Conservation (phyloP, 306 rosid genomes). For the Hylodesmum podocarpum region DNA sequence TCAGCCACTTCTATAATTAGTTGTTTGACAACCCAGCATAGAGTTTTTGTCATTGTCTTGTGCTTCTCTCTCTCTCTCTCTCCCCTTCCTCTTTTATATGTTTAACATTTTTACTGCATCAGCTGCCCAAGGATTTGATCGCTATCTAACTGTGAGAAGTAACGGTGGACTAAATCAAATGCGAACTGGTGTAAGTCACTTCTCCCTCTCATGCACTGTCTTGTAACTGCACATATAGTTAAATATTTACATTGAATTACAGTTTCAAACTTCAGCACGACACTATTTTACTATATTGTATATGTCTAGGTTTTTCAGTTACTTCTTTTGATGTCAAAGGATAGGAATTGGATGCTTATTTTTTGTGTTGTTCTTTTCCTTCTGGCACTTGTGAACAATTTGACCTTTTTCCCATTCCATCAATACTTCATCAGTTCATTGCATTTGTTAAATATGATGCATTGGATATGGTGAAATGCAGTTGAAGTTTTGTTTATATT, state of each 20-base stretch:
- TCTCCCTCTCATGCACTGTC: slow-evolving; percentile 23
- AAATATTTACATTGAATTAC: not conserved
- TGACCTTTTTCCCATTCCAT: not conserved
- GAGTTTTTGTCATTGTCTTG: not conserved
- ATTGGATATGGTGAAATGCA: slow-evolving; percentile 11
- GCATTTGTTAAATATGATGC: not conserved
- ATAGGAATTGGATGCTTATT: not conserved
- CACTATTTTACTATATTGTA: slow-evolving; percentile 6
- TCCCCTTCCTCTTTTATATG: slow-evolving; percentile 4
- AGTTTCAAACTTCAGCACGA: not conserved
- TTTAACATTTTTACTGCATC: slow-evolving; percentile 25
- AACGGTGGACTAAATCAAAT: slow-evolving; percentile 94
- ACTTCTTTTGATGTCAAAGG: not conserved
- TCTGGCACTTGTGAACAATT: slow-evolving; percentile 1
- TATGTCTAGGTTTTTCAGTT: not conserved
- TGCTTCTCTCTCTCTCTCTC: not conserved
- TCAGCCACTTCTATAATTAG: not conserved
- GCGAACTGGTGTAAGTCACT: slow-evolving; percentile 90
- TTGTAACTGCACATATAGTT: not conserved
- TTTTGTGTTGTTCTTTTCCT: slow-evolving; percentile 1
- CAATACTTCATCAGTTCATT: not conserved
- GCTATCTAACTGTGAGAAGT: slow-evolving; percentile 76
- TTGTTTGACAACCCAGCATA: slow-evolving; percentile 6
- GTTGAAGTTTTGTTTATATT: not conserved
- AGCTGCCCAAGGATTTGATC: slow-evolving; percentile 66